These are phyloP conservation scores for Grifola frondosa DNA, from an alignment of 1,284 basidiomycete genomes.

Conservation along the genomic window DNA sequence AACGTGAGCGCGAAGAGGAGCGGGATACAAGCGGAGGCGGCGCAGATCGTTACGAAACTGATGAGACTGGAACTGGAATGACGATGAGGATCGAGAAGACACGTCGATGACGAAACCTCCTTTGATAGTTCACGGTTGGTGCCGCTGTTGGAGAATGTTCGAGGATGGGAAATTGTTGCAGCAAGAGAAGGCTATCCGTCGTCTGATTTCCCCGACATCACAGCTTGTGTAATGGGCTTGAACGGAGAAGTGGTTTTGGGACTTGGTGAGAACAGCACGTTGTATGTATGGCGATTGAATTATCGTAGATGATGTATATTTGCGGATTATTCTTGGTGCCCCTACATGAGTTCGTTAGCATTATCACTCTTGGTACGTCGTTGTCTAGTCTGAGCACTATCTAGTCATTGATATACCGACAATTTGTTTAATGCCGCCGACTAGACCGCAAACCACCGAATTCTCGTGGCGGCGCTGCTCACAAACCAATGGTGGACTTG, in stretches of 20 bases:
- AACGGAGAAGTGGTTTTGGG: slow-evolving; percentile 24
- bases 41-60: not conserved
- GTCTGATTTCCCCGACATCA: slow-evolving; percentile 15
- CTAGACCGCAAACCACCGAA: no score
- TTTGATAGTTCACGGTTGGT: slow-evolving; percentile 13
- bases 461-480: no score
- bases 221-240: slow-evolving; percentile 25
- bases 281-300: slow-evolving; percentile 26
- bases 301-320: slow-evolving; percentile 2
- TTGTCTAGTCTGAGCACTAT: no score
- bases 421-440: no score
- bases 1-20: not conserved
- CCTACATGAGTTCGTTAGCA: no score
- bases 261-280: slow-evolving; percentile 22
- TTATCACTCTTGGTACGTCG: no score
- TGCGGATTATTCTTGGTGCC: no score
- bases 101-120: slow-evolving; percentile 6
- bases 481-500: no score
- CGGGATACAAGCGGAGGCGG: not conserved
- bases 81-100: not conserved
- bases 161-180: slow-evolving; percentile 19
- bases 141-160: slow-evolving; percentile 19
- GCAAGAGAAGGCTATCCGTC: not conserved
- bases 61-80: slow-evolving; percentile 1
- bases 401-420: no score